phyloP scores from a whole-genome alignment of 202 grass and related monocot genomes.

The Setaria italica region DNA sequence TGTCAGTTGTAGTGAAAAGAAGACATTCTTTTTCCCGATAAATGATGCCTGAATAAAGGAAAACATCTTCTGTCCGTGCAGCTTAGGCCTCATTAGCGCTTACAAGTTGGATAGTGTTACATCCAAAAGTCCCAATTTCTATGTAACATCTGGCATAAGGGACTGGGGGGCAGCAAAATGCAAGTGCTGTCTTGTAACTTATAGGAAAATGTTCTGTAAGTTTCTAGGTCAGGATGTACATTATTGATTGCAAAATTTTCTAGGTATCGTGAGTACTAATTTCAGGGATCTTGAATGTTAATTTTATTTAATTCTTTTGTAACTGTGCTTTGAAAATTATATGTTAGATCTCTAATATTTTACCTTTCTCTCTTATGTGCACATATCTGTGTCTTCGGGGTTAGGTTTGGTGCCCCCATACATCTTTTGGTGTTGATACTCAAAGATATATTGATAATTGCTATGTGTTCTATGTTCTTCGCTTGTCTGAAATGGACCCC shows the following conservation, averaged over 20 bases:
- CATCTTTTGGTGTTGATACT: constrained; percentile 30
- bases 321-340: constrained; percentile 61
- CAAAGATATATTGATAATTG: constrained; percentile 30
- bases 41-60: constrained; percentile 54
- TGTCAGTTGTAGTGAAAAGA: constrained; percentile 47
- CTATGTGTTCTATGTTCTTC: constrained; percentile 2
- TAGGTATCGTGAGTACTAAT: constrained; percentile 70
- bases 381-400: constrained; percentile 13
- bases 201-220: constrained; percentile 75
- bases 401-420: neutral
- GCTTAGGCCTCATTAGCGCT: constrained; percentile 50
- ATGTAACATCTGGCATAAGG: constrained; percentile 66
- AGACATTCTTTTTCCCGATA: constrained; percentile 56
- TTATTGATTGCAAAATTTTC: constrained; percentile 77
- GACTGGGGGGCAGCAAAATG: constrained; percentile 59
- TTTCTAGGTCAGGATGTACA: constrained; percentile 78
- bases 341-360: constrained; percentile 54
- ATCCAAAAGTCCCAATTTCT: constrained; percentile 57
- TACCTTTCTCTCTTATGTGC: neutral
- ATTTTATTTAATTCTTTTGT: constrained; percentile 75
- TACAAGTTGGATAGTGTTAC: constrained; percentile 53
- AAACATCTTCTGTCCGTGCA: constrained; percentile 55
- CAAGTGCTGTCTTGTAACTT: constrained; percentile 72
- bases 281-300: constrained; percentile 60
- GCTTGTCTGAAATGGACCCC: constrained; percentile 26